A percentile compares a stretch with the other conserved stretches of the same genome.
Conservation (phyloP, 2,329 filamentous ascomycete species). For the Venturia oleaginea region DNA sequence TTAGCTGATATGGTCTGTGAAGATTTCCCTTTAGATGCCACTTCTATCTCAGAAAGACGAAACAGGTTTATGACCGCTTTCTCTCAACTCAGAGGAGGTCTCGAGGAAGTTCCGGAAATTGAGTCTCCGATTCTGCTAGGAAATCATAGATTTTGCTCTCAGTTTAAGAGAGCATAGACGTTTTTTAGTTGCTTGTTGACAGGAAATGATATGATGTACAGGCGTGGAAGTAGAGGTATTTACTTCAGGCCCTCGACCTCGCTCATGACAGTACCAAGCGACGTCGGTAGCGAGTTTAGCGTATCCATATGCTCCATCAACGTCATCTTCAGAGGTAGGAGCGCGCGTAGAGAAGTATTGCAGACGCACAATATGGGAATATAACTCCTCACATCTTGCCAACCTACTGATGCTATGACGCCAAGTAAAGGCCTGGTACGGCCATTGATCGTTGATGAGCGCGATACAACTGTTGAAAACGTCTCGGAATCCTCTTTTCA, state of each 20-base stretch:
- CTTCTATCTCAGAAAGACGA: background rate
- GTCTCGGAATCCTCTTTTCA: background rate
- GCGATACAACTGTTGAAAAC: conserved; percentile 14
- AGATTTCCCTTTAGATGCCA: too few relatives aligned
- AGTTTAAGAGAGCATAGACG: too few relatives aligned
- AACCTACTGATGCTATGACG: conserved; percentile 16
- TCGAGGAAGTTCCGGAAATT: background rate
- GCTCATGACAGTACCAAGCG: conserved; percentile 18
- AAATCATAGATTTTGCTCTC: too few relatives aligned
- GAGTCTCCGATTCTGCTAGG: too few relatives aligned
- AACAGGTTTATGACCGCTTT: background rate
- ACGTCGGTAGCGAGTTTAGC: conserved; percentile 14
- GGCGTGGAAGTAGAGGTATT: background rate
- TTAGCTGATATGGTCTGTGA: background rate
- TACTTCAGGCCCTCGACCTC: conserved; percentile 12
- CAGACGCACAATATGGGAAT: conserved; percentile 16
- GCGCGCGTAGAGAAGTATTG: conserved; percentile 7
- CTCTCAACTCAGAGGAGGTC: background rate
- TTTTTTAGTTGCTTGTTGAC: background rate
- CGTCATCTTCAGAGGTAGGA: conserved; percentile 3
- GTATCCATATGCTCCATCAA: conserved; percentile 13
- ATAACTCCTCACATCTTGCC: conserved; percentile 16
- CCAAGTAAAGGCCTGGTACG: conserved; percentile 17
- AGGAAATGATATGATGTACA: background rate
- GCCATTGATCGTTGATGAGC: conserved; percentile 17